A percentile compares a stretch with the other conserved stretches of the same genome.
Conservation (phyloP, 176 grass and related monocot species). For the Pharus latifolius region DNA sequence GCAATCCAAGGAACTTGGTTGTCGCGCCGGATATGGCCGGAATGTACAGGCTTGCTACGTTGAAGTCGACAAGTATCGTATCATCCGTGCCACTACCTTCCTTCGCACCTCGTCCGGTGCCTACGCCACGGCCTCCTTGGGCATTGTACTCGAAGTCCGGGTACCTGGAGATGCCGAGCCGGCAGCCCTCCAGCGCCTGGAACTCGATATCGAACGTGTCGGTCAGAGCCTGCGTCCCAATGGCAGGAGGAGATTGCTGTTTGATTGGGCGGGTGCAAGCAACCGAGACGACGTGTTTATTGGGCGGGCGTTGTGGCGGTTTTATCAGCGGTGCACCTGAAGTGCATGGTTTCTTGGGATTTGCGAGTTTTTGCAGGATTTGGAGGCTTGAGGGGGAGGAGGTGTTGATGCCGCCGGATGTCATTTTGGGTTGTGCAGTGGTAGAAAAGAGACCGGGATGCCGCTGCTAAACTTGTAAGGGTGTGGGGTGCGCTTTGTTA, state of each 20-base stretch:
- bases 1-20: conserved; percentile 75
- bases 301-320: not conserved
- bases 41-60: conserved; percentile 55
- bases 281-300: not conserved
- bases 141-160: conserved; percentile 81
- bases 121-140: conserved; percentile 51
- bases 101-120: not conserved
- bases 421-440: conserved; percentile 9
- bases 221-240: not conserved
- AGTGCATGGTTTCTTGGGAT: not conserved
- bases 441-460: not conserved
- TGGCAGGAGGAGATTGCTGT: conserved; percentile 5
- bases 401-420: conserved; percentile 6
- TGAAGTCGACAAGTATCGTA: conserved; percentile 44
- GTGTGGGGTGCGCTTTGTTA: not conserved
- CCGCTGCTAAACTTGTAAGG: not conserved
- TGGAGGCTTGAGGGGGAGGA: conserved; percentile 2
- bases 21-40: conserved; percentile 61
- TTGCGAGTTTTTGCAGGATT: not conserved
- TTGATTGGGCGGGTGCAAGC: conserved; percentile 19
- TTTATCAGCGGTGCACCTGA: not conserved
- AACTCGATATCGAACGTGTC: conserved; percentile 34
- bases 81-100: conserved; percentile 8
- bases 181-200: conserved; percentile 56
- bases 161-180: conserved; percentile 76